These are phyloP conservation scores for Cryptococcus floricola DNA, from an alignment of 1,284 basidiomycete species.

Conservation along the genomic window DNA sequence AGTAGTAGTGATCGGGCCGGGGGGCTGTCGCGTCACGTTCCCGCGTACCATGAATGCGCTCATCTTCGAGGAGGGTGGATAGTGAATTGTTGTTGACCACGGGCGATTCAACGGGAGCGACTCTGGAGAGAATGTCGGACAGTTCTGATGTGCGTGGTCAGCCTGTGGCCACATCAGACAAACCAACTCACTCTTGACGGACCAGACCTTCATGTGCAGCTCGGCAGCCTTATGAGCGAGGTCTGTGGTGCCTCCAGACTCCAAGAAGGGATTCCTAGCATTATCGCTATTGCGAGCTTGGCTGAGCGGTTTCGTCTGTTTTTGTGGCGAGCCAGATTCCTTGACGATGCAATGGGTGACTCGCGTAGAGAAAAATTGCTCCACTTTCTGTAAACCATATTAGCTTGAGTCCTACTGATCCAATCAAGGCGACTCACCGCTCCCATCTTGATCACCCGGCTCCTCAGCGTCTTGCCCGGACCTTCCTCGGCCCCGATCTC, in stretches of 20 bases:
- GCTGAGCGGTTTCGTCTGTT: conserved; percentile 44
- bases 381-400: conserved; percentile 58
- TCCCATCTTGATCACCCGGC: conserved; percentile 63
- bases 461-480: conserved; percentile 54
- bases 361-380: conserved; percentile 79
- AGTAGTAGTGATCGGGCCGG: conserved; percentile 85
- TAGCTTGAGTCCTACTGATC: neutral
- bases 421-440: conserved; percentile 60
- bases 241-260: conserved; percentile 52
- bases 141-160: conserved; percentile 23
- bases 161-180: neutral
- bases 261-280: conserved; percentile 40
- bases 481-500: conserved; percentile 55
- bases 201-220: conserved; percentile 88
- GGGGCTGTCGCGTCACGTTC: conserved; percentile 88
- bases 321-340: conserved; percentile 45
- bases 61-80: conserved; percentile 70
- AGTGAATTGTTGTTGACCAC: conserved; percentile 37
- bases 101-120: conserved; percentile 51
- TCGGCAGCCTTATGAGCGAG: conserved; percentile 70
- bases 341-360: conserved; percentile 75
- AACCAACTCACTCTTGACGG: conserved; percentile 61
- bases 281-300: conserved; percentile 17
- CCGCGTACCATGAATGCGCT: conserved; percentile 77
- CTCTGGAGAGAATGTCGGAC: conserved; percentile 35